Evolutionary conservation across 495 filamentous ascomycete genomes (phyloP).

Genomic region (Penicillium chermesinum): DNA sequence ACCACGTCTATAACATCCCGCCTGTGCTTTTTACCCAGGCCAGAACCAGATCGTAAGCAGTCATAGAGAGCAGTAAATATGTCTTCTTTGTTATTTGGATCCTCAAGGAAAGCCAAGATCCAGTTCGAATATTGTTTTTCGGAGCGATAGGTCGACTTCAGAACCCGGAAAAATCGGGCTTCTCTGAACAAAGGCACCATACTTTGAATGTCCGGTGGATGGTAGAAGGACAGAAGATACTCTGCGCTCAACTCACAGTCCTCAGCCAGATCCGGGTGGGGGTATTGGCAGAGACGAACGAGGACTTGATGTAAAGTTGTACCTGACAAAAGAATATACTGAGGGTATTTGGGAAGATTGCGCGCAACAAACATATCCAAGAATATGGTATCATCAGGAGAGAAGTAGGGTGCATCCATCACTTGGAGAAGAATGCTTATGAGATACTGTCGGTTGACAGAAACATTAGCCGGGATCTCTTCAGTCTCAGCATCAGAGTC

Average conservation of each 20-base stretch:
- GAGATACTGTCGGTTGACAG: constrained; percentile 84
- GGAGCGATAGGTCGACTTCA: constrained; percentile 79
- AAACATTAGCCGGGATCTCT: constrained; percentile 45
- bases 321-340: constrained; percentile 87
- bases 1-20: constrained; percentile 71
- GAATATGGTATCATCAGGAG: constrained; percentile 80
- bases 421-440: constrained; percentile 84
- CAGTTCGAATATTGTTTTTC: constrained; percentile 79
- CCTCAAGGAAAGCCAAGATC: constrained; percentile 79
- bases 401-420: constrained; percentile 69
- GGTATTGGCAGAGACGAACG: constrained; percentile 76
- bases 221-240: constrained; percentile 89
- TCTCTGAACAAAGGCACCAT: constrained; percentile 72
- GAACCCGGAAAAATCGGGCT: constrained; percentile 85
- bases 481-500: constrained; percentile 45
- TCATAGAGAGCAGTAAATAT: constrained; percentile 79
- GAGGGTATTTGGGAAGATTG: constrained; percentile 92
- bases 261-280: constrained; percentile 73
- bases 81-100: constrained; percentile 63
- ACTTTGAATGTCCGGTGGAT: constrained; percentile 71
- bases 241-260: constrained; percentile 95
- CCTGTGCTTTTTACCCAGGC: constrained; percentile 66
- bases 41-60: constrained; percentile 68
- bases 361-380: constrained; percentile 97
- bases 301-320: constrained; percentile 78